Percentiles rank a stretch among this genome's conserved stretches.
These are phyloP conservation scores for Hymenotorrendiella dingleyae DNA, from an alignment of 2,329 filamentous ascomycete genomes.

Conservation along the genomic window DNA sequence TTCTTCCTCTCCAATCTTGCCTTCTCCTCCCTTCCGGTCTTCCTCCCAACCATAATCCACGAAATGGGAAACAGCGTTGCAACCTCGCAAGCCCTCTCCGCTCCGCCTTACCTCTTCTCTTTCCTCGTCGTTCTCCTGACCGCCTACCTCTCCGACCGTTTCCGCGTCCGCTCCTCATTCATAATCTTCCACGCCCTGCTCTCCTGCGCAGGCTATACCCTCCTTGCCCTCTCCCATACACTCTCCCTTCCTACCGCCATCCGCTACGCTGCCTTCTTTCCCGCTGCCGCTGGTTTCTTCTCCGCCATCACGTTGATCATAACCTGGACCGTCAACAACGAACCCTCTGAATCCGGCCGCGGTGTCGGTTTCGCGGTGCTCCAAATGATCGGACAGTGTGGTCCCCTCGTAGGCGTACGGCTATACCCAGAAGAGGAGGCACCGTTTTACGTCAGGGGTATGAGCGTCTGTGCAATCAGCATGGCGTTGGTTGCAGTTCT, in stretches of 20 bases:
- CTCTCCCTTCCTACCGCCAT: conserved; percentile 38
- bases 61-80: conserved; percentile 68
- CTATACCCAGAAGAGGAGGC: conserved; percentile 46
- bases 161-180: conserved; percentile 55
- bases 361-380: conserved; percentile 74
- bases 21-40: conserved; percentile 82
- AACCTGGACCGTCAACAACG: conserved; percentile 86
- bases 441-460: conserved; percentile 43
- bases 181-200: conserved; percentile 64
- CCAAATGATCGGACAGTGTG: conserved; percentile 58
- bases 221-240: conserved; percentile 55
- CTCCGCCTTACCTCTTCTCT: conserved; percentile 73
- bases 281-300: conserved; percentile 76
- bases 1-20: conserved; percentile 86
- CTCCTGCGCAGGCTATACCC: conserved; percentile 54
- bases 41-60: conserved; percentile 73
- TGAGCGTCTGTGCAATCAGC: conserved; percentile 43
- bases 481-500: conserved; percentile 43
- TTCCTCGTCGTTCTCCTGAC: conserved; percentile 69
- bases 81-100: conserved; percentile 69
- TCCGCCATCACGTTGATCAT: conserved; percentile 78
- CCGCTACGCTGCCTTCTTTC: conserved; percentile 72
- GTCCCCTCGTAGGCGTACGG: conserved; percentile 42
- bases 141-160: conserved; percentile 64
- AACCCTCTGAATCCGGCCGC: conserved; percentile 60